phyloP scores from a whole-genome alignment of 257 asterid species.

The Solanum medicagineum region DNA sequence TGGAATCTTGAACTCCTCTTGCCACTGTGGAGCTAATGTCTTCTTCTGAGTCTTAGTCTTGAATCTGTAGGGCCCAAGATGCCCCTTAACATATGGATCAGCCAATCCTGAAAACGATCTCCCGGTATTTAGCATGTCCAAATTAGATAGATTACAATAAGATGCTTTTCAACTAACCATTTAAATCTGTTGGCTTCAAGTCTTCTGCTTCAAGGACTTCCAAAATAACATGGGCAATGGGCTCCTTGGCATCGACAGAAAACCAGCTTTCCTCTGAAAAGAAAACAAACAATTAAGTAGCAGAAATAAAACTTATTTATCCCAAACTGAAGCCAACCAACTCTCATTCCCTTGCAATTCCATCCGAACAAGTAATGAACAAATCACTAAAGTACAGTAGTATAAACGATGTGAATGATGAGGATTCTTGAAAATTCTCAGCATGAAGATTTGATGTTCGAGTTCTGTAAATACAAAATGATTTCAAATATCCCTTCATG shows the following conservation, averaged over 20 bases:
- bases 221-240: constrained; percentile 42
- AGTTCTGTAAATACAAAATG: neutral
- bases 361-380: neutral
- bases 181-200: constrained; percentile 78
- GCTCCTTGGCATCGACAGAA: constrained; percentile 46
- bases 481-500: neutral
- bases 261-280: constrained; percentile 30
- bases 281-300: neutral
- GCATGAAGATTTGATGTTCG: neutral
- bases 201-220: constrained; percentile 88
- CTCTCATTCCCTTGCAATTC: neutral
- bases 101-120: constrained; percentile 63
- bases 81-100: constrained; percentile 90
- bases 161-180: constrained; percentile 33
- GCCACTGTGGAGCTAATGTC: constrained; percentile 87
- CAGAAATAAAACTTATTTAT: neutral
- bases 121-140: neutral
- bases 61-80: constrained; percentile 74
- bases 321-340: neutral
- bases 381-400: neutral
- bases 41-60: constrained; percentile 71
- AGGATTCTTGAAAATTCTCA: neutral
- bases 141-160: neutral
- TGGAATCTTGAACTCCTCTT: constrained; percentile 89
- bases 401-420: neutral